Conservation (phyloP, 768 basidiomycete genomes). For the Ramaria sp. region DNA sequence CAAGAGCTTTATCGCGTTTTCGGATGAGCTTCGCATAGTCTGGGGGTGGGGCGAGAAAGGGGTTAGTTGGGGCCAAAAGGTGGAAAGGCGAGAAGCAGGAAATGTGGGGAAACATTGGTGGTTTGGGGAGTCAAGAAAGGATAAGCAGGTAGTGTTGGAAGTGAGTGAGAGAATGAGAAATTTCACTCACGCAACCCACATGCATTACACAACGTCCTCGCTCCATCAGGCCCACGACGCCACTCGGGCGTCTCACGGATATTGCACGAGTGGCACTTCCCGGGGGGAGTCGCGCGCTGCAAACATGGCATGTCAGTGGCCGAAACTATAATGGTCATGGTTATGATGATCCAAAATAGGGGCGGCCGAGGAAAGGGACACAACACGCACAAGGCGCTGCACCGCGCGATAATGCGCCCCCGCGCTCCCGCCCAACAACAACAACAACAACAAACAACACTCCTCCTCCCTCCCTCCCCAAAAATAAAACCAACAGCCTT, state of each 20-base stretch:
- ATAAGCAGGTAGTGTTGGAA: too few species aligned
- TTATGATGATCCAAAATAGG: constrained; percentile 12
- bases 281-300: constrained; percentile 76
- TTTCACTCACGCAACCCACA: constrained; percentile 69
- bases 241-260: constrained; percentile 85
- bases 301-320: constrained; percentile 5
- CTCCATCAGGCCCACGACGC: constrained; percentile 77
- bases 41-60: too few species aligned
- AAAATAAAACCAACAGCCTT: neutral
- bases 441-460: neutral
- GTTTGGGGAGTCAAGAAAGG: too few species aligned
- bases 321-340: too few species aligned
- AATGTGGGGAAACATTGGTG: neutral
- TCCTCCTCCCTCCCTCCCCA: too few species aligned
- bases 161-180: too few species aligned
- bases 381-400: too few species aligned
- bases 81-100: constrained; percentile 9
- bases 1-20: constrained; percentile 55
- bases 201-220: constrained; percentile 75
- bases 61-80: neutral
- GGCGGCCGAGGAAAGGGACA: constrained; percentile 15
- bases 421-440: neutral
- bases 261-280: constrained; percentile 82
- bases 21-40: constrained; percentile 80
- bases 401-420: too few species aligned